Evolutionary conservation across 768 basidiomycete species (phyloP), one percentile per base, ranked within the genome.

Genomic region (Mycena galericulata): DNA sequence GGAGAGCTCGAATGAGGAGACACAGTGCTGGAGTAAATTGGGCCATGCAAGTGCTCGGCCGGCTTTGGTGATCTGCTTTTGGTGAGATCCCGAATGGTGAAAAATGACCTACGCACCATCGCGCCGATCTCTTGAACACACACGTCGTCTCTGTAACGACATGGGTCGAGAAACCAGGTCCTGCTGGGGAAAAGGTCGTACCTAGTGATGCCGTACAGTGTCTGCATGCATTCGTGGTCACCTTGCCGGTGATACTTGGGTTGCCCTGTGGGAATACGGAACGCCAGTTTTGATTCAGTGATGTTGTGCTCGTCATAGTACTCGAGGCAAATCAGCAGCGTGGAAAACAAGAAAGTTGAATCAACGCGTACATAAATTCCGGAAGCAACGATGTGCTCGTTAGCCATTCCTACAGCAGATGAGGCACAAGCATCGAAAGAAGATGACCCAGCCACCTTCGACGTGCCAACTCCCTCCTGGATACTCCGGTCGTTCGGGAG

Each of bases 21-120:
- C 79, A 27, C 73, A 73, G 68, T 83, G 80, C 57, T 83, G 82
- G 59, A 78, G 80, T 9, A 79, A 59, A 71, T 82, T 82, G 9
- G 81, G 81, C 71, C 82, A 83, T 20, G 76, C 75, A 53, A 84
- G 73, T 51, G 75, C 75, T n/a, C 78, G 74, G 15, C 77, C 76
- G 32, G 72, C 65, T 32, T 69, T 68, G 32, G 75, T 81, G 10
- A 70, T 30, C 65, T 66, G 41, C 8, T 2, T 26, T 41, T 7
- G 24, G 38, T 65, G 26, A 65, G 46, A 24, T n/a, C n/a, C n/a
- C n/a, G n/a, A n/a, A n/a, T n/a, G 14, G 15, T 4, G 12, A 38
- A 27, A 36, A 15, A 11, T 7, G 38, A n/a, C 11, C 46, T 9
- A 58, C 47, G 40, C 41, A 65, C 64, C 18, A 83, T 73, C 2